A percentile compares a stretch with the other conserved stretches of the same genome.
Conservation (phyloP, 768 basidiomycete genomes). For the Leccinum subtestaceum region DNA sequence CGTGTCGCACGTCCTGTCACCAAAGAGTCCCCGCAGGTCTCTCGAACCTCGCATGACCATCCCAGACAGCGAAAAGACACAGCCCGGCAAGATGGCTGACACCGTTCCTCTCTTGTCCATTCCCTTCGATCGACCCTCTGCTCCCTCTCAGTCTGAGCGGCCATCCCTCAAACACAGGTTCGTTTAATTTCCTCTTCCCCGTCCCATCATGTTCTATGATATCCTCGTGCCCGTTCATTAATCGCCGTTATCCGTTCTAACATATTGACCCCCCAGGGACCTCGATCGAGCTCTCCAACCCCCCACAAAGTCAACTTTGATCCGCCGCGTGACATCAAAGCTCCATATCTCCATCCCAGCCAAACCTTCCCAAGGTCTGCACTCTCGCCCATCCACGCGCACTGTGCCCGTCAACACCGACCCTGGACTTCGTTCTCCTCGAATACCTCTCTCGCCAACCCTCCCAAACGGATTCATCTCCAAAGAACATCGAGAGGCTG, state of each 20-base stretch:
- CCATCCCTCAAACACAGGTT: slow-evolving; percentile 13
- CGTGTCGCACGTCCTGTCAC: slow-evolving; percentile 1
- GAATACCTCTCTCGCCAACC: slow-evolving; percentile 3
- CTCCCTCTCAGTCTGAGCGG: neutral
- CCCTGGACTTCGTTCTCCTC: slow-evolving; percentile 4
- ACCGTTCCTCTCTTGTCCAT: neutral
- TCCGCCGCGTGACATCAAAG: slow-evolving; percentile 32
- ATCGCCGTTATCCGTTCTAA: neutral
- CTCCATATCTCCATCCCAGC: slow-evolving; percentile 24
- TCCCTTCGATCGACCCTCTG: neutral
- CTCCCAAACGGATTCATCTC: slow-evolving; percentile 27
- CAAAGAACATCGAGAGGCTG: slow-evolving; percentile 40
- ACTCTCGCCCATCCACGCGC: slow-evolving; percentile 15
- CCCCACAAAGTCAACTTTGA: slow-evolving; percentile 16
- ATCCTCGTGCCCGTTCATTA: neutral
- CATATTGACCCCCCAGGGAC: neutral
- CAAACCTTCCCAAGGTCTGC: slow-evolving; percentile 4
- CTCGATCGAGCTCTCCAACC: neutral
- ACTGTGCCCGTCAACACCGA: slow-evolving; percentile 1
- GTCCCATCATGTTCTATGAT: slow-evolving; percentile 1
- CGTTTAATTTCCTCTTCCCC: neutral
- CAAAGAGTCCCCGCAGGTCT: slow-evolving; percentile 3
- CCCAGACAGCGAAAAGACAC: neutral
- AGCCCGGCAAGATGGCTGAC: neutral
- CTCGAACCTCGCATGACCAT: slow-evolving; percentile 1